Conservation (phyloP, 2,329 filamentous ascomycete species). For the Neopestalotiopsis sp. region DNA sequence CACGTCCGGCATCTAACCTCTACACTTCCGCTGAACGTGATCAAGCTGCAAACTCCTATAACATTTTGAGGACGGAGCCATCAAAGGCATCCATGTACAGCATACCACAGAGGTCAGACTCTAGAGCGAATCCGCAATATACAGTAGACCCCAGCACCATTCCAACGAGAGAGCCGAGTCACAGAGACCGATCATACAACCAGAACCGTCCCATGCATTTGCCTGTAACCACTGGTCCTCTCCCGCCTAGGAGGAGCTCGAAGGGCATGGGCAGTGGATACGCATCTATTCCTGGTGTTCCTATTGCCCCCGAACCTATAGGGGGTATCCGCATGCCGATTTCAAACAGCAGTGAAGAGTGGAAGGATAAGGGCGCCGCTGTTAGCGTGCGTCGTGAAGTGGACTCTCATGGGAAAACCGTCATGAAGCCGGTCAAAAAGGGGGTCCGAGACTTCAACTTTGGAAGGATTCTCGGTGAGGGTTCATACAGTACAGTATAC, state of each 20-base stretch:
- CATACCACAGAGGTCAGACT: slow-evolving; percentile 63
- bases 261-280: slow-evolving; percentile 69
- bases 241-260: slow-evolving; percentile 79
- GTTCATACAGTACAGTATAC: slow-evolving; percentile 96
- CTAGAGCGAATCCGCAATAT: slow-evolving; percentile 64
- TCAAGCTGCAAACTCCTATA: slow-evolving; percentile 39
- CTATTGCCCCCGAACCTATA: slow-evolving; percentile 38
- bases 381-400: slow-evolving; percentile 81
- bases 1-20: slow-evolving; percentile 38
- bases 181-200: slow-evolving; percentile 72
- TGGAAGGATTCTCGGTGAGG: slow-evolving; percentile 87
- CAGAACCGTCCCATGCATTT: slow-evolving; percentile 58
- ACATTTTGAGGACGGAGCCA: slow-evolving; percentile 61
- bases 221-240: slow-evolving; percentile 60
- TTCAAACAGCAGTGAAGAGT: slow-evolving; percentile 79
- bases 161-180: slow-evolving; percentile 71
- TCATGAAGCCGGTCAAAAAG: slow-evolving; percentile 89
- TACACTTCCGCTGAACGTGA: slow-evolving; percentile 38
- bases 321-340: slow-evolving; percentile 46
- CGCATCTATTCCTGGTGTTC: slow-evolving; percentile 47
- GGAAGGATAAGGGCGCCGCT: slow-evolving; percentile 94
- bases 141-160: slow-evolving; percentile 52
- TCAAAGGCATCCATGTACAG: slow-evolving; percentile 62
- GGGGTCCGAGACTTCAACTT: slow-evolving; percentile 97
- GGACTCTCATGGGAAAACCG: slow-evolving; percentile 81